Conservation (phyloP, 139 green algal genomes). For the Volvox reticuliferus region DNA sequence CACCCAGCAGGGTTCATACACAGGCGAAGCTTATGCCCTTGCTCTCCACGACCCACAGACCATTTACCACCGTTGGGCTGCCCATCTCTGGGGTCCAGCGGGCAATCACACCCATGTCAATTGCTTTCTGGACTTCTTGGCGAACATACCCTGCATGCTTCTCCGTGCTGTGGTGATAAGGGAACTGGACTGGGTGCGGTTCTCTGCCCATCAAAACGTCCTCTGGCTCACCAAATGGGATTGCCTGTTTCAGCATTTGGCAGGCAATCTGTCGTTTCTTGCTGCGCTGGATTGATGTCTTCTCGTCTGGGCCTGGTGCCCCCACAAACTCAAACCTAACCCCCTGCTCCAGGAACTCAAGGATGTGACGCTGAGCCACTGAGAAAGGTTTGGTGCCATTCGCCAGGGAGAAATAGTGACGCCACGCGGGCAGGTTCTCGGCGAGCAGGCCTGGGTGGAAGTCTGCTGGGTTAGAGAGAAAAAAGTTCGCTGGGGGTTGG, state of each 20-base stretch:
- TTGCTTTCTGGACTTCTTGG: not conserved
- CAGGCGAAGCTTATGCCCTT: not conserved
- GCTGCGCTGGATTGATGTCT: not conserved
- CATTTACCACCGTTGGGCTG: not conserved
- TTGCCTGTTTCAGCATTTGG: not conserved
- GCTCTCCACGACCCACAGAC: not conserved
- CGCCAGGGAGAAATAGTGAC: not conserved
- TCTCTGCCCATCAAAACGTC: not conserved
- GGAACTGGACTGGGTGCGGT: slow-evolving; percentile 5
- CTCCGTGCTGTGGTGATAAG: not conserved
- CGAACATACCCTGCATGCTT: not conserved
- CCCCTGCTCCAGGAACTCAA: too few relatives aligned
- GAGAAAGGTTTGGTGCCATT: too few relatives aligned
- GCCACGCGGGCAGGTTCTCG: not conserved
- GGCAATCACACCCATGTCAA: not conserved
- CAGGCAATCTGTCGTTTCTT: not conserved
- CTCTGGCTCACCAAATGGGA: not conserved
- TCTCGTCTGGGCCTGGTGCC: not conserved
- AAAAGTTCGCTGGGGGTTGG: not conserved
- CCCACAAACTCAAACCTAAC: not conserved
- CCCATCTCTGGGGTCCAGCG: not conserved
- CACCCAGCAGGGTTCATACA: slow-evolving; percentile 10
- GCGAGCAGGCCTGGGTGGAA: not conserved
- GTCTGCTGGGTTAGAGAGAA: not conserved
- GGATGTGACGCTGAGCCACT: too few relatives aligned